A percentile compares a stretch with the other conserved stretches of the same genome.
phyloP scores from a whole-genome alignment of 2,329 filamentous ascomycete species.

The Aureobasidium sp. region DNA sequence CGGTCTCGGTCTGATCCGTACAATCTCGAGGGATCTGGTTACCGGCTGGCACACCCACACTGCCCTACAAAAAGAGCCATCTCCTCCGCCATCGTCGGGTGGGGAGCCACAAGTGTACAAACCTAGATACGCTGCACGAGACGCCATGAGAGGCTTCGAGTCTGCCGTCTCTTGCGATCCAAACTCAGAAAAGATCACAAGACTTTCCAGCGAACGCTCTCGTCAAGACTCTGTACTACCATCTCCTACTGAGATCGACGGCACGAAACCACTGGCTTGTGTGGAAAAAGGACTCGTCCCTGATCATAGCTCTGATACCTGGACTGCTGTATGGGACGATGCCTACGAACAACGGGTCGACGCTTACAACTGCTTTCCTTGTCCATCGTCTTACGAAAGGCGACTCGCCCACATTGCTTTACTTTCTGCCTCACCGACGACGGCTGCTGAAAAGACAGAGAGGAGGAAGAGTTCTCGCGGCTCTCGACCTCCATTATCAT shows the following conservation, averaged over 20 bases:
- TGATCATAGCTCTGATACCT: background rate
- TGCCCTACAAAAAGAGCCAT: background rate
- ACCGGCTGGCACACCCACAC: background rate
- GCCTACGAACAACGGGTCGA: background rate
- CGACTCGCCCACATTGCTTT: no score
- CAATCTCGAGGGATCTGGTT: background rate
- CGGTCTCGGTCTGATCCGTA: background rate
- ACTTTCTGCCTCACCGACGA: background rate
- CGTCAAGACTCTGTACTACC: background rate
- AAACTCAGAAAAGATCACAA: background rate
- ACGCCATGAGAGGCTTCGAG: background rate
- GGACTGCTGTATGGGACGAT: background rate
- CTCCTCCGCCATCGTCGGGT: background rate
- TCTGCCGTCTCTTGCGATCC: no score
- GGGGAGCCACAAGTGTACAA: background rate
- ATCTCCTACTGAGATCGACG: background rate
- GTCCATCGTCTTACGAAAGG: no score
- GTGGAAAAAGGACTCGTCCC: background rate
- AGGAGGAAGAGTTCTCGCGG: no score
- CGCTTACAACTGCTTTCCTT: background rate
- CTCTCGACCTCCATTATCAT: background rate
- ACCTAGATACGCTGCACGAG: background rate
- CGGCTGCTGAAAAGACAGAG: background rate
- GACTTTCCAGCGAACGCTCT: background rate
- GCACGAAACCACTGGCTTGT: background rate